Percentiles rank a stretch among this genome's conserved stretches.
These are phyloP conservation scores for Cornus suecica DNA, from an alignment of 148 eudicot genomes.

Conservation along the genomic window DNA sequence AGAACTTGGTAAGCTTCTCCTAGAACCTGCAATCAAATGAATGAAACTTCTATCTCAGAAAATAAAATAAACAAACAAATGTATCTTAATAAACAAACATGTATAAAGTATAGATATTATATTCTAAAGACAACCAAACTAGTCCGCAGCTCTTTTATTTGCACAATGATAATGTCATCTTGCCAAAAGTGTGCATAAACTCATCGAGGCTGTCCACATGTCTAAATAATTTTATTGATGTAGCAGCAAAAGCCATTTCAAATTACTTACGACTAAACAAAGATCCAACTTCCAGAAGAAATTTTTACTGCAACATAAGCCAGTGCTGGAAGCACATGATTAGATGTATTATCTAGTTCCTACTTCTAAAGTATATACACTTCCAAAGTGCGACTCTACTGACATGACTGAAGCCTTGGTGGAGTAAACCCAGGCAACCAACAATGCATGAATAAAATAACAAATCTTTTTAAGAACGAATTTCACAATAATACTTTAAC, in stretches of 20 bases:
- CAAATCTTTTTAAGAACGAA: not conserved
- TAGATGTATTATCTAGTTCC: not conserved
- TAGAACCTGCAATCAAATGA: constrained; percentile 49
- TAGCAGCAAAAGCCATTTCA: not conserved
- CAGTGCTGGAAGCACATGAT: not conserved
- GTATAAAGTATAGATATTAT: not conserved
- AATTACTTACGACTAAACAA: not conserved
- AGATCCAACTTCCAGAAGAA: not conserved
- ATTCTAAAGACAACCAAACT: not conserved
- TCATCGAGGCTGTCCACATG: not conserved
- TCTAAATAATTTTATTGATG: not conserved
- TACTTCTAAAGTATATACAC: not conserved
- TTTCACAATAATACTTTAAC: not conserved
- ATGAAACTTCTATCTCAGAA: not conserved
- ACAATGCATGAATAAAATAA: not conserved
- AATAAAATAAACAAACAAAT: not conserved
- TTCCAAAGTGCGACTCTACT: not conserved
- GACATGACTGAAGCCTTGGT: not conserved
- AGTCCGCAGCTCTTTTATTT: not conserved
- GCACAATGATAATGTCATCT: not conserved
- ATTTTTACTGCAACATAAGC: not conserved
- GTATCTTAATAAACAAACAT: not conserved
- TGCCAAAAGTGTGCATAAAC: not conserved
- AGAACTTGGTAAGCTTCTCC: constrained; percentile 99
- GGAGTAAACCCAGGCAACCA: not conserved